Percentiles rank a stretch among this genome's conserved stretches.
Evolutionary conservation across 495 filamentous ascomycete species (phyloP).

Genomic region (Immersiella caudata): DNA sequence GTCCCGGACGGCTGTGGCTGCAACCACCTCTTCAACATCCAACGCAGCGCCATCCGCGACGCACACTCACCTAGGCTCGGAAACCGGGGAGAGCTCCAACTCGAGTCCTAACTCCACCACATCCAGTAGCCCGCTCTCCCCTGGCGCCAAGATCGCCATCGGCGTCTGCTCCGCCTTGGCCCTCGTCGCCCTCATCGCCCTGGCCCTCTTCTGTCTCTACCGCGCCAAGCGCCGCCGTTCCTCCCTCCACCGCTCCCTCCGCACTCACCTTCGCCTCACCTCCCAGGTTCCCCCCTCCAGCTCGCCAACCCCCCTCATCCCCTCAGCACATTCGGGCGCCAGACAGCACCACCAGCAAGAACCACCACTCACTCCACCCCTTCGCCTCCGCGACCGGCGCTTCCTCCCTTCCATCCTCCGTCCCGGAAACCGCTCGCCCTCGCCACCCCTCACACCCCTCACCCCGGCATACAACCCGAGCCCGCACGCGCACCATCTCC

Average conservation of each 20-base stretch:
- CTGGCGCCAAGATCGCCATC: slow-evolving; percentile 45
- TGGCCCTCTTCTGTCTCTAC: slow-evolving; percentile 39
- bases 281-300: slow-evolving; percentile 27
- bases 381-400: slow-evolving; percentile 48
- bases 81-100: background rate
- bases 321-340: slow-evolving; percentile 36
- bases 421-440: slow-evolving; percentile 32
- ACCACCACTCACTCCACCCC: slow-evolving; percentile 42
- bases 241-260: slow-evolving; percentile 21
- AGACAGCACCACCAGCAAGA: slow-evolving; percentile 23
- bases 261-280: slow-evolving; percentile 14
- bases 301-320: slow-evolving; percentile 46
- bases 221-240: slow-evolving; percentile 30
- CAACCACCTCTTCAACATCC: background rate
- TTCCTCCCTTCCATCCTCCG: slow-evolving; percentile 45
- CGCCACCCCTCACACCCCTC: slow-evolving; percentile 35
- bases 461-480: slow-evolving; percentile 33
- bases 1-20: background rate
- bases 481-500: background rate
- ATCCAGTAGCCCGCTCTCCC: slow-evolving; percentile 32
- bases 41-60: background rate
- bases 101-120: slow-evolving; percentile 19
- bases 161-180: slow-evolving; percentile 44
- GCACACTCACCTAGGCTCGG: slow-evolving; percentile 19
- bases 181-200: slow-evolving; percentile 37